Evolutionary conservation across 2,329 filamentous ascomycete genomes (phyloP), one percentile per base, ranked within the genome.

Genomic region (Fusarium drepaniforme): DNA sequence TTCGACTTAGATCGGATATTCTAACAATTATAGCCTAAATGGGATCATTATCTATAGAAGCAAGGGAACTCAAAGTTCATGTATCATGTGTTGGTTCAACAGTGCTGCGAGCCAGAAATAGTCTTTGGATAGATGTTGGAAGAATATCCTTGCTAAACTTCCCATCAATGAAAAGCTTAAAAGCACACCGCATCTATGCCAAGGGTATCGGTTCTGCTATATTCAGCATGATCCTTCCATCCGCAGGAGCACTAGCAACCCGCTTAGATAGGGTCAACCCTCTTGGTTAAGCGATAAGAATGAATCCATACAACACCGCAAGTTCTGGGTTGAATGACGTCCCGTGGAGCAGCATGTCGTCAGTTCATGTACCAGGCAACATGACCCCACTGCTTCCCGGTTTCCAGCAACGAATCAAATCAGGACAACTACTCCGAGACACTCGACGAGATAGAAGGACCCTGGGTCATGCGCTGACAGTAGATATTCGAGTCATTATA

Each of bases 401-500:
- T 18, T 53, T 11, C 49, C 28, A 53, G 28, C 28, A 33, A 33
- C 49, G 49, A 53, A 53, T 53, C 49, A 53, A 53, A 53, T 28
- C 28, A 53, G 28, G 49, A 53, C 49, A 53, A 33, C 49, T 53
- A 53, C 49, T 33, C 8, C 28, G 28, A 59, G 57, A 28, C 35
- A 30, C 57, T 40, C 37, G 21, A 53, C 18, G 49, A 53, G 37
- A 59, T 58, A 38, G 35, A 59, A 40, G 57, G 57, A 59, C 23
- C 49, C 35, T 40, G 35, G 33, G 57, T 28, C 35, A 28, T 40
- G 37, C 40, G 21, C 23, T 13, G 28, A 44, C 25, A 33, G 58
- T 44, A 44, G 58, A 44, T 44, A 33, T 44, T 61, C 37, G 23
- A 21, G 58, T 33, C 58, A 61, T 61, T 61, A 28, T 42, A 61